These are phyloP conservation scores for Acer yangbiense DNA, from an alignment of 345 rosid genomes.

Conservation along the genomic window DNA sequence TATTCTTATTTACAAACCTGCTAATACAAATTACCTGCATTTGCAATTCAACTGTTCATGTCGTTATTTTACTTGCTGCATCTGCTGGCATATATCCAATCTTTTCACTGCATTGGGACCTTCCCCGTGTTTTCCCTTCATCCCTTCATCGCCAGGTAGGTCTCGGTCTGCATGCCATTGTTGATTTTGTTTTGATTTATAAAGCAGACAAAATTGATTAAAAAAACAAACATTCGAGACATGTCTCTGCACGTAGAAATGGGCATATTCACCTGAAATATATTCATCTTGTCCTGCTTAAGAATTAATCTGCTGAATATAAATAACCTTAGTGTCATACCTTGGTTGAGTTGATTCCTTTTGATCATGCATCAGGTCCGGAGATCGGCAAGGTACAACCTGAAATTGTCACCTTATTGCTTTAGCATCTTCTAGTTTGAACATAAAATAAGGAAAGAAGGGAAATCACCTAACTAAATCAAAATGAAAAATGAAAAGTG, in stretches of 20 bases:
- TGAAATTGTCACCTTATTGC: conserved; percentile 1
- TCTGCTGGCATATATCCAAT: neutral
- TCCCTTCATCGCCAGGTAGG: neutral
- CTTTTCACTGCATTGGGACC: neutral
- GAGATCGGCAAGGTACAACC: neutral
- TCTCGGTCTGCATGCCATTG: neutral
- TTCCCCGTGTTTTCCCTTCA: neutral
- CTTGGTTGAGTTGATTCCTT: neutral
- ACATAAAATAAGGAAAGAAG: neutral
- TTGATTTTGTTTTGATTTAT: conserved; percentile 3
- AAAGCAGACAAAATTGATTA: neutral
- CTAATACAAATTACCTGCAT: neutral
- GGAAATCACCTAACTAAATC: neutral
- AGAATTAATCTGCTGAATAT: neutral
- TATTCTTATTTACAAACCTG: neutral
- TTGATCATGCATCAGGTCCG: neutral
- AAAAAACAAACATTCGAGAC: neutral
- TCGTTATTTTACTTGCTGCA: neutral
- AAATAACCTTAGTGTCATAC: neutral
- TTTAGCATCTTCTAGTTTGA: neutral
- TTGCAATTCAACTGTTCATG: neutral
- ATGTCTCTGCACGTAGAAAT: neutral
- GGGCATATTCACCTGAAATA: neutral
- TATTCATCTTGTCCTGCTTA: neutral
- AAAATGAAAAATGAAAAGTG: neutral